Percentiles rank a stretch among this genome's conserved stretches.
Evolutionary conservation across 495 filamentous ascomycete genomes (phyloP).

Genomic region (Penicillium pulvis): DNA sequence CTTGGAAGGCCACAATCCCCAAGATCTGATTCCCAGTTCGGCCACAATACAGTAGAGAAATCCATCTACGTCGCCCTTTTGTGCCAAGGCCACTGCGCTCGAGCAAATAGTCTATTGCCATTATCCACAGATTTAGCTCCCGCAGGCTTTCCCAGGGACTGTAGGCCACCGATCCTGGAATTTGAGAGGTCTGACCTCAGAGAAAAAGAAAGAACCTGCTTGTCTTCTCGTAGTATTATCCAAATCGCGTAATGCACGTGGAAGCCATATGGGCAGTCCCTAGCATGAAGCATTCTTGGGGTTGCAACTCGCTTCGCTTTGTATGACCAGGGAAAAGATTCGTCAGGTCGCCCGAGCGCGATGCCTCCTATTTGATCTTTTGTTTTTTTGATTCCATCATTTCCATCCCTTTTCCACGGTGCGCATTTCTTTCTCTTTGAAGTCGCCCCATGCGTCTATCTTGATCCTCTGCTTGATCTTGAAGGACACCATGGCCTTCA

Average conservation of each 20-base stretch:
- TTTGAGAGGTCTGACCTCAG: not conserved
- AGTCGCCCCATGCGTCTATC: not conserved
- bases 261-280: constrained; percentile 30
- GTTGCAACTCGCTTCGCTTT: constrained; percentile 5
- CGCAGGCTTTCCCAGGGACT: not conserved
- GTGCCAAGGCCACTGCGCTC: not conserved
- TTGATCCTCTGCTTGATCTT: not conserved
- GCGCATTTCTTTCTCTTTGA: not conserved
- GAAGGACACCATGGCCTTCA: constrained; percentile 17
- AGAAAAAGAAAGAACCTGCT: not conserved
- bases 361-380: constrained; percentile 9
- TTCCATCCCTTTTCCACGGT: not conserved
- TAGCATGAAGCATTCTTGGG: constrained; percentile 28
- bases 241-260: constrained; percentile 23
- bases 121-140: not conserved
- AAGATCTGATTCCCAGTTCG: not conserved
- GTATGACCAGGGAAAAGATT: constrained; percentile 11
- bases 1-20: not conserved
- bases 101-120: not conserved
- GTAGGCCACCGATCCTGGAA: not conserved
- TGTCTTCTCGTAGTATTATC: not conserved
- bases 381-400: not conserved
- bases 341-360: constrained; percentile 12
- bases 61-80: not conserved
- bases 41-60: not conserved